Base-by-base conservation (phyloP, 257 asterid species). In the Penstemon eatonii region DNA sequence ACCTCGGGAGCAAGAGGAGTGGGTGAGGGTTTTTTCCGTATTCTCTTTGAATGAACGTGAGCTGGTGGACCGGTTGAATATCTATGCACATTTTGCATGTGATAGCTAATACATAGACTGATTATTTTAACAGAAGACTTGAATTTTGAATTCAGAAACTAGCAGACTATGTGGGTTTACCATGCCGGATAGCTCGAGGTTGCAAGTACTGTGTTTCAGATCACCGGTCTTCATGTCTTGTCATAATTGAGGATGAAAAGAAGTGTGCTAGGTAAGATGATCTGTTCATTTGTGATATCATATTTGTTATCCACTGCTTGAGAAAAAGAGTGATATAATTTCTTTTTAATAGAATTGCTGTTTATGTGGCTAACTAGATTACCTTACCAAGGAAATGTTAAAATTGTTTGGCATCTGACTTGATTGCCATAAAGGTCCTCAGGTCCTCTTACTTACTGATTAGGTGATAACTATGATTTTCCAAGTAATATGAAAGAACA, bases 81-180 rank as follows among this genome's bases (percentile, higher is more conserved):
- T 63, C 37, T 39, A 8, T 39, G 57, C 60, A 51, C 54, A 59
- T 64, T 42, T 63, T 33, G 13, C 25, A 50, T 63, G 46, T 25
- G 45, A 8, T 56, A 39, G 37, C 53, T 56, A 37, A 15, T 47
- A 57, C 47, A 41, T 12, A 53, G 9, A 9, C 47, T 54, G 46
- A 44, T 73, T 66, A 46, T 58, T 56, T 67, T 78, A 46, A 58
- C 51, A 5, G 1, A 11, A 8, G 46, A 60, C 63, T 54, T 62
- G 58, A 3, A 41, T 69, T 75, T 64, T 72, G 50, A 74, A 49
- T 78, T 69, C 95, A 91, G 99, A 91, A 83, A 81, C 83, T 94
- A 81, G 99, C 99, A 33, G 97, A 94, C 73, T 86, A 89, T 41
- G 93, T 94, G 71, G 99, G 99, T 57, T 83, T 94, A 84, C 99